These are phyloP conservation scores for Ophiosphaerella korrae DNA, from an alignment of 2,329 filamentous ascomycete species.

Conservation along the genomic window DNA sequence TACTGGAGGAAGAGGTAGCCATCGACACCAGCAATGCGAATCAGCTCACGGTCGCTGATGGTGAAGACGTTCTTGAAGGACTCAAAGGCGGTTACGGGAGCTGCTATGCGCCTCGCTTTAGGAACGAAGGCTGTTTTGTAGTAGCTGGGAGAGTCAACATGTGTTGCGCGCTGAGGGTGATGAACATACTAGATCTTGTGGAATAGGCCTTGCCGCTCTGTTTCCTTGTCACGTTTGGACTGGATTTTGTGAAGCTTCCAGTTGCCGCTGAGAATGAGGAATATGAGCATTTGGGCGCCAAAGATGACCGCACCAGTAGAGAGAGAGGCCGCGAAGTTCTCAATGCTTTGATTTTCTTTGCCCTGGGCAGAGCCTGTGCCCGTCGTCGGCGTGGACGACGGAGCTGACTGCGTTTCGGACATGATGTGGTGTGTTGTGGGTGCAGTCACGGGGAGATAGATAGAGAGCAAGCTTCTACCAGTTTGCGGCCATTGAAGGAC, in stretches of 20 bases:
- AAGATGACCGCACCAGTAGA: conserved; percentile 44
- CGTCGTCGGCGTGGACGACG: conserved; percentile 2
- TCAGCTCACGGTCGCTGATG: conserved; percentile 79
- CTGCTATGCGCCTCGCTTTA: conserved; percentile 40
- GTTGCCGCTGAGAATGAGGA: conserved; percentile 46
- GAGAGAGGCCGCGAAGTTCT: conserved; percentile 45
- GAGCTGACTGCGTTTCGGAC: conserved; percentile 4
- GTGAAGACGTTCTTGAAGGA: conserved; percentile 61
- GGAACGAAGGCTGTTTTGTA: conserved; percentile 47
- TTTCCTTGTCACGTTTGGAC: conserved; percentile 16
- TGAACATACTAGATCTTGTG: conserved; percentile 44
- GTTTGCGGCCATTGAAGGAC: conserved; percentile 1
- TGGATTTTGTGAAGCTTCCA: conserved; percentile 40
- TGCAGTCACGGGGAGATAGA: not conserved
- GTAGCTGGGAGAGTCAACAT: conserved; percentile 37
- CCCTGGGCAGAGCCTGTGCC: conserved; percentile 17
- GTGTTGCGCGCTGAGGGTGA: not conserved
- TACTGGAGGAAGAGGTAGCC: conserved; percentile 98
- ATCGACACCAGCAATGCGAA: conserved; percentile 93
- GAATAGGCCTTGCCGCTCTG: conserved; percentile 42
- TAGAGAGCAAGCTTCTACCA: not conserved
- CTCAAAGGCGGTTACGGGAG: conserved; percentile 42
- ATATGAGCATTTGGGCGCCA: conserved; percentile 39
- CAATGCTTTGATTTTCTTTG: conserved; percentile 40
- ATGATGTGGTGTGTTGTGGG: conserved; percentile 7